Percentiles rank a stretch among this genome's conserved stretches.
Evolutionary conservation across 768 basidiomycete genomes (phyloP).

Genomic region (Rhodosporidiobolus odoratus): DNA sequence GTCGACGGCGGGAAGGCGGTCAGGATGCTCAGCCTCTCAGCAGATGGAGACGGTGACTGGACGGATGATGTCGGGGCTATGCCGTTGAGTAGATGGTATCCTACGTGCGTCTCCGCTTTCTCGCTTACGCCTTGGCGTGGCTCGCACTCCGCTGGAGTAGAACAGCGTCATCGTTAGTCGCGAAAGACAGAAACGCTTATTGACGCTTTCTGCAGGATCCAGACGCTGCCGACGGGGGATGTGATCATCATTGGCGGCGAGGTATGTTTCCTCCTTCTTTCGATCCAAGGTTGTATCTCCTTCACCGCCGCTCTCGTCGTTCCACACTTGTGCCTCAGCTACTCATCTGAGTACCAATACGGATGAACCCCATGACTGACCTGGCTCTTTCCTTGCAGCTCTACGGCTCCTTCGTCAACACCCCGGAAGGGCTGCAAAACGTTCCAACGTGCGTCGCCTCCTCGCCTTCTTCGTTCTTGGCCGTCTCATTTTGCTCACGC

Average conservation of each 20-base stretch:
- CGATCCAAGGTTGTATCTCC: neutral
- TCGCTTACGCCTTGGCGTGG: no score
- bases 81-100: slow-evolving; percentile 62
- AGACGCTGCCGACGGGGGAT: slow-evolving; percentile 64
- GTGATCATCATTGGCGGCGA: slow-evolving; percentile 56
- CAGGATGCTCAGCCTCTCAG: slow-evolving; percentile 61
- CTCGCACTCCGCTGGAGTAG: no score
- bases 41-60: slow-evolving; percentile 58
- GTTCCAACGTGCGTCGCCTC: slow-evolving; percentile 65
- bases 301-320: no score
- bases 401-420: slow-evolving; percentile 71
- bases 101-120: slow-evolving; percentile 48
- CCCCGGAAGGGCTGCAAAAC: slow-evolving; percentile 53
- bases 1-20: slow-evolving; percentile 56
- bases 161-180: no score
- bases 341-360: no score
- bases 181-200: no score
- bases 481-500: slow-evolving; percentile 56
- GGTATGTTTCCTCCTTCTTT: neutral
- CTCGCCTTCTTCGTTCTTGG: slow-evolving; percentile 56
- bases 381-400: neutral
- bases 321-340: no score
- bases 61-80: slow-evolving; percentile 41
- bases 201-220: slow-evolving; percentile 49
- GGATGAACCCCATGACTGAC: no score